These are phyloP conservation scores for Hanseniaspora vineae DNA, from an alignment of 805 yeast species.

Conservation along the genomic window DNA sequence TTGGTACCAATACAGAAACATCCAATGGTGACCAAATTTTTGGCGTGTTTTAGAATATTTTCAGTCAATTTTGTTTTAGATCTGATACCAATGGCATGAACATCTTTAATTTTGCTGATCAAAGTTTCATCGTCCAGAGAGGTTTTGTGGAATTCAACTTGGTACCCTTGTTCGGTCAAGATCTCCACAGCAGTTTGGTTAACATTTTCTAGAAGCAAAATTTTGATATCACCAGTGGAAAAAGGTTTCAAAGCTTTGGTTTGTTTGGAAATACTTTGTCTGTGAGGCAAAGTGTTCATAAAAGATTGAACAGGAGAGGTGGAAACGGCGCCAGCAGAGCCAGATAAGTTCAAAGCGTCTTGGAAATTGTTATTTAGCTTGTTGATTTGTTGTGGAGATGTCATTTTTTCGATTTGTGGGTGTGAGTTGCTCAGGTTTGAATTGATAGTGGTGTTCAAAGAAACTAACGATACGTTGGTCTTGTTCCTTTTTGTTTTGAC, in stretches of 20 bases:
- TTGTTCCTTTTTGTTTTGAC: too few species aligned
- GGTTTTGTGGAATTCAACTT: constrained; percentile 85
- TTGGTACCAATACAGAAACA: constrained; percentile 99
- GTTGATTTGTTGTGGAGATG: constrained; percentile 54
- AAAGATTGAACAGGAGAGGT: constrained; percentile 72
- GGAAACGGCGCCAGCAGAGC: constrained; percentile 61
- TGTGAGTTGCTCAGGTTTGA: too few species aligned
- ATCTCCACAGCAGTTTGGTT: constrained; percentile 84
- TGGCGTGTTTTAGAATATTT: constrained; percentile 70
- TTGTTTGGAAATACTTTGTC: constrained; percentile 32
- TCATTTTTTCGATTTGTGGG: constrained; percentile 30
- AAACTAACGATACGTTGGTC: too few species aligned
- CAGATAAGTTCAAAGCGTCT: constrained; percentile 36
- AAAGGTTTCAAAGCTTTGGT: constrained; percentile 82
- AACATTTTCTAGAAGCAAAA: constrained; percentile 82
- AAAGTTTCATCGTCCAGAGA: constrained; percentile 87
- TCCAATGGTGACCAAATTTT: constrained; percentile 80
- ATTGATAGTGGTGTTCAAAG: too few species aligned
- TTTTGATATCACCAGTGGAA: constrained; percentile 88
- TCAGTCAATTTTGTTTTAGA: constrained; percentile 86
- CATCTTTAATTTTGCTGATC: constrained; percentile 84
- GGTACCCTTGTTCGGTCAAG: constrained; percentile 84
- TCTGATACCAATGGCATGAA: constrained; percentile 95
- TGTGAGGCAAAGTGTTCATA: constrained; percentile 36
- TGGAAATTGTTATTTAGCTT: constrained; percentile 42